phyloP scores from a whole-genome alignment of 345 rosid species.

The Ceriops zippeliana region DNA sequence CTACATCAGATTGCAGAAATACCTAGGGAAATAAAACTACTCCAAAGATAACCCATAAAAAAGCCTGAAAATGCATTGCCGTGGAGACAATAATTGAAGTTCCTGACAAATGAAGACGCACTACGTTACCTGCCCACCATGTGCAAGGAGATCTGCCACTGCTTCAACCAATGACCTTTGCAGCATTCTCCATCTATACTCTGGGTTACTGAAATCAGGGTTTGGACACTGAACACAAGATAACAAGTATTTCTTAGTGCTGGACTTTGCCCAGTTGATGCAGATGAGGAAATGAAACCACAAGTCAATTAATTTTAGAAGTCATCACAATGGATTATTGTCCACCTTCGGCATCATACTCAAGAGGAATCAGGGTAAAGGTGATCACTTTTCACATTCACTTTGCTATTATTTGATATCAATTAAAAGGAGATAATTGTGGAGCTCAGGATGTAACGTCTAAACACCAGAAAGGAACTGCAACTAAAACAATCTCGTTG shows the following conservation, averaged over 20 bases:
- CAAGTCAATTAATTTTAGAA: neutral
- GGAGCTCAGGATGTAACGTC: too few species aligned
- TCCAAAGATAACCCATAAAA: neutral
- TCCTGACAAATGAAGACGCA: neutral
- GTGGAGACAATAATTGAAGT: neutral
- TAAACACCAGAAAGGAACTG: too few species aligned
- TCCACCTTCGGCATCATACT: neutral
- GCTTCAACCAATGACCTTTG: slow-evolving; percentile 60
- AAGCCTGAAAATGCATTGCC: neutral
- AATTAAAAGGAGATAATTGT: too few species aligned
- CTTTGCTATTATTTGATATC: too few species aligned
- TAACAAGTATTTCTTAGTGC: neutral
- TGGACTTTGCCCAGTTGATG: neutral
- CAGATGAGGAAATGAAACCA: slow-evolving; percentile 3
- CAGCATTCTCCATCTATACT: slow-evolving; percentile 67
- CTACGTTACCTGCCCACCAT: slow-evolving; percentile 50
- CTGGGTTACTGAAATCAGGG: slow-evolving; percentile 63
- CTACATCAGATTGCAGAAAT: slow-evolving; percentile 63
- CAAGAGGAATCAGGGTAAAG: neutral
- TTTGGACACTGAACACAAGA: slow-evolving; percentile 53
- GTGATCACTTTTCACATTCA: neutral
- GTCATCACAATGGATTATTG: neutral
- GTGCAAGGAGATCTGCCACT: slow-evolving; percentile 47
- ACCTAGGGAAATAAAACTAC: slow-evolving; percentile 31
- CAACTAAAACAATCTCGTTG: too few species aligned